Evolutionary conservation across 805 yeast genomes (phyloP).

Genomic region (Ascoidea asiatica): DNA sequence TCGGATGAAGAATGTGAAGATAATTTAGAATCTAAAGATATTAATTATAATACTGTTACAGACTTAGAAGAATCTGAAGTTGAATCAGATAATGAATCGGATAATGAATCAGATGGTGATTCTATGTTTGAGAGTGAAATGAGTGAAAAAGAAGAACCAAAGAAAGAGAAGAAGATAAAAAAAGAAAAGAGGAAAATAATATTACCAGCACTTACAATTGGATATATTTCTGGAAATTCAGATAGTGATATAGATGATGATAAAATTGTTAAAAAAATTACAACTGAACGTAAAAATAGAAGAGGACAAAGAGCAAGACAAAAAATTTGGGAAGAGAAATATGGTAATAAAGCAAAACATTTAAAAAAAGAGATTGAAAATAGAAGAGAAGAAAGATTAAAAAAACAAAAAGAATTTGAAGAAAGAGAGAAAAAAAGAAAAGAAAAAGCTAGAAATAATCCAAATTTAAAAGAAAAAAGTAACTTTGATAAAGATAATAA

Average conservation of each 20-base stretch:
- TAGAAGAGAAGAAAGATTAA: slow-evolving; percentile 39
- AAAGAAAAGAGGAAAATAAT: slow-evolving; percentile 19
- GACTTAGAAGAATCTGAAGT: slow-evolving; percentile 45
- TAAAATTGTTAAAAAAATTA: slow-evolving; percentile 35
- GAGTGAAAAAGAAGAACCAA: slow-evolving; percentile 11
- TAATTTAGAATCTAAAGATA: slow-evolving; percentile 13
- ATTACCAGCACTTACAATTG: slow-evolving; percentile 63
- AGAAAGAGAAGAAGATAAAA: slow-evolving; percentile 15
- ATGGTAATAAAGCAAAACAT: slow-evolving; percentile 75
- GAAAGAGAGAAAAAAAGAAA: slow-evolving; percentile 60
- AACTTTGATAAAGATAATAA: slow-evolving; percentile 7
- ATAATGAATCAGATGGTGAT: too few relatives aligned
- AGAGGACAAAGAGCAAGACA: slow-evolving; percentile 97
- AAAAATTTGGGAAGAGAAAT: slow-evolving; percentile 90
- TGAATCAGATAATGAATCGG: slow-evolving; percentile 17
- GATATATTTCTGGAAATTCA: slow-evolving; percentile 78
- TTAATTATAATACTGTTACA: slow-evolving; percentile 46
- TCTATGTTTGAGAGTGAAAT: too few relatives aligned
- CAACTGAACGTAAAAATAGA: slow-evolving; percentile 60
- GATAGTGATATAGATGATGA: slow-evolving; percentile 42
- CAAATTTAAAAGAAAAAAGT: slow-evolving; percentile 3
- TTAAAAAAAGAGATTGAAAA: slow-evolving; percentile 52
- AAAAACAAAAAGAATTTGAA: slow-evolving; percentile 52
- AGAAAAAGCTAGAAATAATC: slow-evolving; percentile 23
- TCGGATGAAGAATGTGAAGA: slow-evolving; percentile 28